A percentile compares a stretch with the other conserved stretches of the same genome.
Evolutionary conservation across 495 filamentous ascomycete species (phyloP).

Genomic region (Haplographium delicatum): DNA sequence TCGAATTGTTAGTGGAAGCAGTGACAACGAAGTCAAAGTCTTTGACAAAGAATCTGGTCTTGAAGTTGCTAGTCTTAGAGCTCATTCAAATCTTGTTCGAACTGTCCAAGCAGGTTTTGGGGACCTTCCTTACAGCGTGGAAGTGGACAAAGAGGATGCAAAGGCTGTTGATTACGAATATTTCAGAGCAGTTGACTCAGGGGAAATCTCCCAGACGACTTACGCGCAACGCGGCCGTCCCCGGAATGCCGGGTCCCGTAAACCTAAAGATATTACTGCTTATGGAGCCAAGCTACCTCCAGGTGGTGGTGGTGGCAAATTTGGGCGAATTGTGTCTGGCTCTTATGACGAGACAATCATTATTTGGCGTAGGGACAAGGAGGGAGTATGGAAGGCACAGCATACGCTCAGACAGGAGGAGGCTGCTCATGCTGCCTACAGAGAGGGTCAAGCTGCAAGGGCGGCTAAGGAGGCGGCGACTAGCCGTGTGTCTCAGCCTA

Average conservation of each 20-base stretch:
- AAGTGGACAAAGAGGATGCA: constrained; percentile 66
- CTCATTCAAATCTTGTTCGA: constrained; percentile 78
- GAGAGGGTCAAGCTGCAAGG: not conserved
- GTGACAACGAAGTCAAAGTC: constrained; percentile 90
- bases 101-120: constrained; percentile 93
- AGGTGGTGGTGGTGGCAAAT: constrained; percentile 78
- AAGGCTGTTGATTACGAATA: constrained; percentile 65
- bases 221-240: constrained; percentile 40
- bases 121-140: constrained; percentile 73
- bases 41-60: constrained; percentile 80
- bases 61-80: constrained; percentile 79
- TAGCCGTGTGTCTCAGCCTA: not conserved
- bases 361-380: constrained; percentile 80
- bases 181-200: constrained; percentile 62
- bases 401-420: constrained; percentile 68
- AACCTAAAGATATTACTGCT: constrained; percentile 70
- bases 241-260: constrained; percentile 70
- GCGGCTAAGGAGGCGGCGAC: not conserved
- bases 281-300: constrained; percentile 80
- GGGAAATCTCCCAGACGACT: constrained; percentile 34
- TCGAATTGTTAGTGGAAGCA: constrained; percentile 93
- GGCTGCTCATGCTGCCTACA: constrained; percentile 37
- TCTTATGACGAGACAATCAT: constrained; percentile 95
- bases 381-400: constrained; percentile 73
- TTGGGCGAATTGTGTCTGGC: constrained; percentile 87